These are phyloP conservation scores for Diaporthe aspalathi DNA, from an alignment of 2,329 filamentous ascomycete genomes.

Conservation along the genomic window DNA sequence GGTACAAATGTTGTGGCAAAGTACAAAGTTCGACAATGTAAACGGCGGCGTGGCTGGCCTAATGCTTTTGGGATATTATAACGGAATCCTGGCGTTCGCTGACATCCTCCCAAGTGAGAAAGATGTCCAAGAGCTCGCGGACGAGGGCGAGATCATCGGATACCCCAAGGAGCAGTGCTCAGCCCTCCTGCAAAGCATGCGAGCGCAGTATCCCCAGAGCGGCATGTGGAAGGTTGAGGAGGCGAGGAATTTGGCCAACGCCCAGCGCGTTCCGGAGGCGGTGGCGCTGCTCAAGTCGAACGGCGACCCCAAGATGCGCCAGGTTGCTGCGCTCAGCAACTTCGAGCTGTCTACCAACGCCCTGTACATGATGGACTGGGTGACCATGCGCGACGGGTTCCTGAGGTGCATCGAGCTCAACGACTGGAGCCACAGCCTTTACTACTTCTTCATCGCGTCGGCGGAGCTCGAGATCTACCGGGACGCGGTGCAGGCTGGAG, in stretches of 20 bases:
- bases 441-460: conserved; percentile 87
- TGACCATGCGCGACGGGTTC: conserved; percentile 79
- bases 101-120: conserved; percentile 81
- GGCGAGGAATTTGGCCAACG: conserved; percentile 78
- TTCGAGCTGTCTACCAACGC: conserved; percentile 86
- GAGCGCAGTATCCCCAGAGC: conserved; percentile 81
- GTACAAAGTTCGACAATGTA: conserved; percentile 85
- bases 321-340: conserved; percentile 84
- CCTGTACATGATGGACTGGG: conserved; percentile 84
- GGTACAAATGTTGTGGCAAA: conserved; percentile 89
- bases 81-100: conserved; percentile 84
- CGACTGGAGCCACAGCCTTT: conserved; percentile 89
- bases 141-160: conserved; percentile 70
- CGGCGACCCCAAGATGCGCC: conserved; percentile 80
- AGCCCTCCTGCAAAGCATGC: conserved; percentile 78
- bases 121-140: conserved; percentile 59
- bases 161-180: conserved; percentile 78
- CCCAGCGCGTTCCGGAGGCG: conserved; percentile 74
- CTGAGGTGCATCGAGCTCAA: conserved; percentile 81
- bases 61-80: conserved; percentile 86
- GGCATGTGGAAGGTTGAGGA: conserved; percentile 91
- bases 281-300: conserved; percentile 72
- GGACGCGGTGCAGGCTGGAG: conserved; percentile 58
- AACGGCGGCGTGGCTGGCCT: conserved; percentile 92
- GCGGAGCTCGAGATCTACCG: conserved; percentile 87